phyloP scores from a whole-genome alignment of 1,139 yeast species.

The Suhomyces terraborum region DNA sequence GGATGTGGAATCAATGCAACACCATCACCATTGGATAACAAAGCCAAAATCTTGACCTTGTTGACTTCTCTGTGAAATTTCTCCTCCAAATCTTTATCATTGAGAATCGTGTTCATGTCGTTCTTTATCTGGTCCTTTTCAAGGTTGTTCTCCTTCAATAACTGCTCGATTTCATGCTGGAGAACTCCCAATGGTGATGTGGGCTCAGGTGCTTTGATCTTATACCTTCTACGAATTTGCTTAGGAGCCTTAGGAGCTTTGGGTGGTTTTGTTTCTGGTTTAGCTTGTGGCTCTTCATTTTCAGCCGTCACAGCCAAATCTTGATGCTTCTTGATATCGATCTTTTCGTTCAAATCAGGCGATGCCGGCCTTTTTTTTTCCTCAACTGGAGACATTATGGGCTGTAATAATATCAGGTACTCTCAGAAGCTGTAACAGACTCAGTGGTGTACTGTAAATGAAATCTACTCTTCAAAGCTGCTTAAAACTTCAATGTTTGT shows the following conservation, averaged over 20 bases:
- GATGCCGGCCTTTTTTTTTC: slow-evolving; percentile 19
- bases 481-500: background rate
- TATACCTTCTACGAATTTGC: slow-evolving; percentile 44
- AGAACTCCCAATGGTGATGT: slow-evolving; percentile 84
- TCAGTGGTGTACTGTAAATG: too few species aligned
- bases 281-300: background rate
- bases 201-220: slow-evolving; percentile 65
- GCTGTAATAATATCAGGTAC: too few species aligned
- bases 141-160: slow-evolving; percentile 49
- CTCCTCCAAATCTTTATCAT: slow-evolving; percentile 52
- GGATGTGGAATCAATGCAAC: slow-evolving; percentile 65
- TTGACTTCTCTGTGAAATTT: slow-evolving; percentile 61
- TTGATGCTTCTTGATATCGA: slow-evolving; percentile 13
- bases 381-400: slow-evolving; percentile 15
- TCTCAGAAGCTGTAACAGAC: too few species aligned
- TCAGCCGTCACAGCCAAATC: slow-evolving; percentile 2
- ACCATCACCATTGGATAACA: slow-evolving; percentile 83
- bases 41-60: slow-evolving; percentile 56
- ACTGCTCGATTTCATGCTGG: slow-evolving; percentile 66
- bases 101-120: slow-evolving; percentile 66
- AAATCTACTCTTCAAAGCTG: too few species aligned
- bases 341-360: slow-evolving; percentile 5
- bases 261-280: background rate
- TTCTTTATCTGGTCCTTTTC: slow-evolving; percentile 53
- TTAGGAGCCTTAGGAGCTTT: slow-evolving; percentile 19